Evolutionary conservation across 441 rosid species (phyloP).

Genomic region (Eutrema salsugineum): DNA sequence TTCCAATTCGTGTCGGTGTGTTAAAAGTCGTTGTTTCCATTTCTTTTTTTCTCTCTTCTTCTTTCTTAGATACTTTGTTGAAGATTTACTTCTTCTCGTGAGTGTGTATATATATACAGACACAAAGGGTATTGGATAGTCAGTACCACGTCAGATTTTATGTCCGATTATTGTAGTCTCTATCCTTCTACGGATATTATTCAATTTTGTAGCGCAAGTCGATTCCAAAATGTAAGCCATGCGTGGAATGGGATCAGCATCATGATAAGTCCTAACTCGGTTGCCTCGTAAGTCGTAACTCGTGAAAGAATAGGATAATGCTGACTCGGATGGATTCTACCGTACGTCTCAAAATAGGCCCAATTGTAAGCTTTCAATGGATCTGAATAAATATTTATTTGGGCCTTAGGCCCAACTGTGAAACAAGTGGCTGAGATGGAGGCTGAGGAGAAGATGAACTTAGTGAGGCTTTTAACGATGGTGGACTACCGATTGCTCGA

Average conservation of each 20-base stretch:
- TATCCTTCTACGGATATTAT: neutral
- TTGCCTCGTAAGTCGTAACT: constrained; percentile 27
- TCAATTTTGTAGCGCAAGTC: neutral
- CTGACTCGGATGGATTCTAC: constrained; percentile 27
- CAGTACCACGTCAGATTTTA: constrained; percentile 42
- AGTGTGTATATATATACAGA: neutral
- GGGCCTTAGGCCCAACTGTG: constrained; percentile 22
- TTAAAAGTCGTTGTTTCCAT: constrained; percentile 44
- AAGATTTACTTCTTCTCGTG: neutral
- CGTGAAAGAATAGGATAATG: constrained; percentile 21
- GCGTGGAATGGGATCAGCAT: constrained; percentile 22
- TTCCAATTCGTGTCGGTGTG: constrained; percentile 26
- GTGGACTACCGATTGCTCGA: constrained; percentile 1
- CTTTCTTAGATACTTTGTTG: neutral
- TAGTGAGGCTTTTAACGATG: neutral
- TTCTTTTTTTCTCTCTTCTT: neutral
- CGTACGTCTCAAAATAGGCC: neutral
- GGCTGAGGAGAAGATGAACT: constrained; percentile 9
- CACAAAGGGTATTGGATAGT: constrained; percentile 22
- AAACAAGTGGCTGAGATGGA: constrained; percentile 5
- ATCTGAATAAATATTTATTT: rapidly evolving
- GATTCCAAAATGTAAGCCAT: constrained; percentile 20
- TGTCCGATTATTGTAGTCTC: constrained; percentile 8
- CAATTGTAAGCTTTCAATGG: neutral
- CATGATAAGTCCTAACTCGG: constrained; percentile 23